phyloP scores from a whole-genome alignment of 257 asterid species.

The Solanum chiquidenum region DNA sequence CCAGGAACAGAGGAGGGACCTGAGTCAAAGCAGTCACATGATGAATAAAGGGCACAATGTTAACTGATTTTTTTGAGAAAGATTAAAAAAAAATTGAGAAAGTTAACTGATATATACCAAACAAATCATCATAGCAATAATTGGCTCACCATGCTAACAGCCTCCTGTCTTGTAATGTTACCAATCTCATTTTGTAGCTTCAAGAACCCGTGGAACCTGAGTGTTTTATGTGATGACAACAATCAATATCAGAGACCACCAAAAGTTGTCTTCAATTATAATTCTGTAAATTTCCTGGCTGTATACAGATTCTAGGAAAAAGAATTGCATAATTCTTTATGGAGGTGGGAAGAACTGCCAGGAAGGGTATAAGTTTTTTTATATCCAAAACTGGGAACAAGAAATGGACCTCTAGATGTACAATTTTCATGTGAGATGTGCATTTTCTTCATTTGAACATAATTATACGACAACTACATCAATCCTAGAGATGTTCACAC shows the following conservation, averaged over 20 bases:
- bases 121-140: conserved; percentile 1
- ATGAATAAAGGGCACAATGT: background rate
- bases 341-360: background rate
- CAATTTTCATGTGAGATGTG: background rate
- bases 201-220: conserved; percentile 91
- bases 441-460: background rate
- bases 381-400: background rate
- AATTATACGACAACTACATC: background rate
- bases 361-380: background rate
- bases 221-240: conserved; percentile 6
- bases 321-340: background rate
- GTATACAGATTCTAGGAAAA: background rate
- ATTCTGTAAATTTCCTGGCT: background rate
- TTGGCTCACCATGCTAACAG: conserved; percentile 92
- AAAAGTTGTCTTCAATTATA: background rate
- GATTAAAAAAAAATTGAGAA: background rate
- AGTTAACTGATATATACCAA: background rate
- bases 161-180: conserved; percentile 92
- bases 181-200: conserved; percentile 96
- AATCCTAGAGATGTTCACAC: background rate
- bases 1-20: conserved; percentile 99
- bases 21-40: conserved; percentile 23
- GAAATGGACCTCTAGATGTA: background rate
- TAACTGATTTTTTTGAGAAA: background rate
- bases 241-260: background rate